Evolutionary conservation across 495 filamentous ascomycete genomes (phyloP), one percentile per base, ranked within the genome.

Genomic region (Hyaloscypha hepaticicola): DNA sequence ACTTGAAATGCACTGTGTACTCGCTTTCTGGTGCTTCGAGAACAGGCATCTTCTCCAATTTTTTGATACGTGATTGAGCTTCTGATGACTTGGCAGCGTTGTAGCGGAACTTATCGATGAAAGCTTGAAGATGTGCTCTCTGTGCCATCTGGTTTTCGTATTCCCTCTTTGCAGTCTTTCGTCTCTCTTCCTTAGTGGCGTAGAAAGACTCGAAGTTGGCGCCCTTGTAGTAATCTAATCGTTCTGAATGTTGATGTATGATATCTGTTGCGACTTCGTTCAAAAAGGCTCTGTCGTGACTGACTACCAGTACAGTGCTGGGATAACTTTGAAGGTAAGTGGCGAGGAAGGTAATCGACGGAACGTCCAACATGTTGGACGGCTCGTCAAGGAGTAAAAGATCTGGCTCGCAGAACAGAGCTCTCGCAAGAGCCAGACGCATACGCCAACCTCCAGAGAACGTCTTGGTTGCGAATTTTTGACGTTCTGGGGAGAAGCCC

Each of bases 341-440:
- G 16, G 95, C 90, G 72, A 99, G 83, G 87, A 98, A 99, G 58
- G 95, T 96, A 69, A 98, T 98, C n/a, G 96, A 98, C 7, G 95
- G 96, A 66, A 98, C 95, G 77, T 99, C 95, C 92, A 99, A 93
- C 95, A 99, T 99, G 87, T 99, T 99, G 56, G 96, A 98, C 73
- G 95, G 95, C 86, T 99, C 94, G 78, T 99, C 95, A 72, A 99
- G 92, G 70, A 99, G 84, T 66, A 99, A 82, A 25, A 99, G 79
- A 78, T 99, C 95, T 34, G 95, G 95, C 75, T 99, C 96, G 80
- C 95, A 99, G 82, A 99, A 99, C 41, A 99, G 83, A 11, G 95
- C 95, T 82, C 95, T 83, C 6, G 95, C 95, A 48, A 99, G 81
- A 7, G 95, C 95, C 60, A 99, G 80, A 83, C 95, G 87, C 95